Evolutionary conservation across 2,329 filamentous ascomycete genomes (phyloP), one percentile per base, ranked within the genome.

Genomic region (Zarea fungicola): DNA sequence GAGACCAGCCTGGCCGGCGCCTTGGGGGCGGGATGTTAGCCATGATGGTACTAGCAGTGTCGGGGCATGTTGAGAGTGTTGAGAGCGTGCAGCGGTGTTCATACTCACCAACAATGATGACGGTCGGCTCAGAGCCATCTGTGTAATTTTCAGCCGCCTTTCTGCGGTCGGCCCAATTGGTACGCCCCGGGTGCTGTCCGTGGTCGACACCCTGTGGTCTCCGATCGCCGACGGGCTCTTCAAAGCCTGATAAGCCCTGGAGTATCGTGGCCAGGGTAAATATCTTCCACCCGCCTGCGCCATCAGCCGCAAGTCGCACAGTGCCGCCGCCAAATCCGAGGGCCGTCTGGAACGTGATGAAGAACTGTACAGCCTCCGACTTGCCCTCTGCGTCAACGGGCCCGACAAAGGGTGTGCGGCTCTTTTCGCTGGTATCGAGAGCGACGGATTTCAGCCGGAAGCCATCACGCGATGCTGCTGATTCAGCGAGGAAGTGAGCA

Each of bases 211-310:
- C 81, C 34, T 67, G 64, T 0, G 77, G 71, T 42, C 81, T 66
- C 8, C 66, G 67, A 1, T 55, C 56, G 2, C 69, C 65, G 1
- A 68, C 53, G 0, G 56, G 55, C 58, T 83, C 76, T 50, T 77
- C 73, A 45, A 70, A 62, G 0, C 71, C 75, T 6, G 66, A 73
- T 13, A 84, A 54, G 40, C 73, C 70, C 9, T 68, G 59, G 16
- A 84, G 60, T 0, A 69, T 65, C 0, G 81, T 84, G 56, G 75
- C 83, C 1, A 84, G 58, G 6, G 76, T 80, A 53, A 76, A 80
- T 0, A 76, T 72, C 59, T 79, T 80, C 77, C 77, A 84, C 13
- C 29, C 45, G 5, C 28, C n/a, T n/a, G n/a, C 40, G 8, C 44
- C 49, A 10, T 52, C 46, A 22, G 51, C 49, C 10, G 44, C 44